Conservation (phyloP, 176 grass and related monocot genomes). For the Alloteropsis semialata region DNA sequence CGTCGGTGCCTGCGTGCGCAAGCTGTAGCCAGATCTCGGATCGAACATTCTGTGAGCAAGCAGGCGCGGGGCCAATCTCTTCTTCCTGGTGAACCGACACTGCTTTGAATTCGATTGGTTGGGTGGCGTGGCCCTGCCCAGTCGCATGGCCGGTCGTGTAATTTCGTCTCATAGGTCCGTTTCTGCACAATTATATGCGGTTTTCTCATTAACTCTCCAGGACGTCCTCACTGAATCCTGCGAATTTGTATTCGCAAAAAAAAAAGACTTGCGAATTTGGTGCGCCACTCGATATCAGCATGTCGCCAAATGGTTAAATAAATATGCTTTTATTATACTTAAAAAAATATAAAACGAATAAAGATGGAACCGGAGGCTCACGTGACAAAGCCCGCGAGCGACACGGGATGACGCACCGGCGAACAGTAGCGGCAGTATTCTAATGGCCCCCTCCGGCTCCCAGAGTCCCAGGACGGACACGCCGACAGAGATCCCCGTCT, state of each 20-base stretch:
- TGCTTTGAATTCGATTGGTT: background rate
- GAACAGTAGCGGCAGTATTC: background rate
- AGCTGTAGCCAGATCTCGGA: background rate
- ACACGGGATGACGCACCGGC: background rate
- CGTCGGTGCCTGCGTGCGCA: conserved; percentile 34
- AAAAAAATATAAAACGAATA: background rate
- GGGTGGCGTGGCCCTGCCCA: background rate
- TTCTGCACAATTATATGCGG: background rate
- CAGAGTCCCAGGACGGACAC: background rate
- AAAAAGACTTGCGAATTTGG: no score
- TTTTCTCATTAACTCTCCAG: background rate
- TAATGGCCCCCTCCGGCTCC: background rate
- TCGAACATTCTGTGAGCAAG: background rate
- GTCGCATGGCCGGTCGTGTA: background rate
- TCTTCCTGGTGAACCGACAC: background rate
- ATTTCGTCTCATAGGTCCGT: background rate
- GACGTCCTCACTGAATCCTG: background rate
- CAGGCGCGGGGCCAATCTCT: background rate
- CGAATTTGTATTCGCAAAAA: no score
- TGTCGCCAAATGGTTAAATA: background rate
- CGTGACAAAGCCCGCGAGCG: background rate
- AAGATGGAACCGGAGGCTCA: background rate
- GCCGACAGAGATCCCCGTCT: conserved; percentile 29
- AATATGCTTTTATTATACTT: background rate
- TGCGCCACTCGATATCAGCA: background rate